Base-by-base conservation (phyloP, 768 basidiomycete genomes). In the Xerocomus potaroensis region DNA sequence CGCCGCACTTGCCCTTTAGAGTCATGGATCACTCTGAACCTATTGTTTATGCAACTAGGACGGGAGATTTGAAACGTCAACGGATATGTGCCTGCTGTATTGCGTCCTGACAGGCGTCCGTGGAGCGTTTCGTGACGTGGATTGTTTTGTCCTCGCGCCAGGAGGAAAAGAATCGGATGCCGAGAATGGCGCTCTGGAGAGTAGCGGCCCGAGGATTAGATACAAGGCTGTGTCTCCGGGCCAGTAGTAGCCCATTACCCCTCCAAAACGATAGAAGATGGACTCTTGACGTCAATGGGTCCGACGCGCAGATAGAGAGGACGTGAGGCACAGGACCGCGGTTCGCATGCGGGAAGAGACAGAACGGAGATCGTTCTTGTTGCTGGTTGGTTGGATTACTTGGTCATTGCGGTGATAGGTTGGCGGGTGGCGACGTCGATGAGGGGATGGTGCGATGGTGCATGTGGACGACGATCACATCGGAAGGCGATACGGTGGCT, bases 401-500 rank as follows among this genome's bases (percentile, higher is more conserved):
- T 40, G 38, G 24, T 18, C 14, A 23, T 18, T n/a, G 43, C 35
- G 43, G 34, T 35, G 44, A 35, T 43, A 35, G 21, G 35, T 19
- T 37, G 30, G 41, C 8, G n/a, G n/a, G n/a, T n/a, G n/a, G n/a
- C n/a, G n/a, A n/a, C n/a, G n/a, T 31, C 14, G 15, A 35, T 19
- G 8, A 23, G 11, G 23, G 19, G 19, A 27, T 23, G 21, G 21
- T 26, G 15, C 35, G 33, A 24, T 14, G 14, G 30, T 39, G 38
- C n/a, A n/a, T n/a, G n/a, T n/a, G n/a, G n/a, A 39, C 14, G 46
- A 47, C 39, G 46, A 41, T 41, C 46, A 47, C 46, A 37, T 41
- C 46, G 40, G 46, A 41, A 41, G 46, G 46, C 39, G 26, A 45
- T 45, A 32, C 45, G 19, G 37, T 39, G 22, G 45, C 24, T 35